Percentiles rank a stretch among this genome's conserved stretches.
phyloP scores from a whole-genome alignment of 768 basidiomycete genomes.

The Tricholoma terreum region DNA sequence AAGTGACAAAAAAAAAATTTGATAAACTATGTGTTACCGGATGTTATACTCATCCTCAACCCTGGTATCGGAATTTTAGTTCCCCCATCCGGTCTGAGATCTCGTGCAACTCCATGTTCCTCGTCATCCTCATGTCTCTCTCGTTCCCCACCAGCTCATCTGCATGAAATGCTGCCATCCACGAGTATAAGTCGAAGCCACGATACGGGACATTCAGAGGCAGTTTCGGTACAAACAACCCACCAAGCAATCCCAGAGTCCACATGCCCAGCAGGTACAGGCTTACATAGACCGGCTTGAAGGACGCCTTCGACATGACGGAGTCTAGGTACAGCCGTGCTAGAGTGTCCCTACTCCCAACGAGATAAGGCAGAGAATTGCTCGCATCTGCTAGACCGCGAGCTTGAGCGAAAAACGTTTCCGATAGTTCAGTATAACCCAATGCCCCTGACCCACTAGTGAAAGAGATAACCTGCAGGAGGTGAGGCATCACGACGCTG shows the following conservation, averaged over 20 bases:
- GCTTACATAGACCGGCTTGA: slow-evolving; percentile 22
- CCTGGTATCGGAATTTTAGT: slow-evolving; percentile 23
- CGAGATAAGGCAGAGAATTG: slow-evolving; percentile 41
- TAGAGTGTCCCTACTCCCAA: slow-evolving; percentile 33
- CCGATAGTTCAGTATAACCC: slow-evolving; percentile 38
- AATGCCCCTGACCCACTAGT: slow-evolving; percentile 33
- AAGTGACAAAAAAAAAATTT: too few species aligned
- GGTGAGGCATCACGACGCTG: not conserved
- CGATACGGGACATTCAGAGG: slow-evolving; percentile 28
- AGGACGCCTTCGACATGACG: slow-evolving; percentile 23
- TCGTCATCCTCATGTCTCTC: slow-evolving; percentile 15
- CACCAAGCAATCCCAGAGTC: slow-evolving; percentile 30
- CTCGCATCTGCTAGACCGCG: slow-evolving; percentile 37
- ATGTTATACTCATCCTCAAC: not conserved
- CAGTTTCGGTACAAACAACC: slow-evolving; percentile 26
- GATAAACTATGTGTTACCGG: too few species aligned
- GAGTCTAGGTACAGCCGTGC: slow-evolving; percentile 35
- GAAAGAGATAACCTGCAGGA: slow-evolving; percentile 33
- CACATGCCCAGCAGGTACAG: slow-evolving; percentile 22
- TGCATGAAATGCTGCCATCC: slow-evolving; percentile 29
- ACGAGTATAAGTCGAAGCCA: slow-evolving; percentile 28
- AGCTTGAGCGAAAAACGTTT: slow-evolving; percentile 28
- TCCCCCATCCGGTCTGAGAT: slow-evolving; percentile 25
- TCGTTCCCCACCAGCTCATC: slow-evolving; percentile 26
- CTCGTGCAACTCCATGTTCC: slow-evolving; percentile 29